Evolutionary conservation across 2,329 filamentous ascomycete genomes (phyloP).

Genomic region (Fusarium virguliforme): DNA sequence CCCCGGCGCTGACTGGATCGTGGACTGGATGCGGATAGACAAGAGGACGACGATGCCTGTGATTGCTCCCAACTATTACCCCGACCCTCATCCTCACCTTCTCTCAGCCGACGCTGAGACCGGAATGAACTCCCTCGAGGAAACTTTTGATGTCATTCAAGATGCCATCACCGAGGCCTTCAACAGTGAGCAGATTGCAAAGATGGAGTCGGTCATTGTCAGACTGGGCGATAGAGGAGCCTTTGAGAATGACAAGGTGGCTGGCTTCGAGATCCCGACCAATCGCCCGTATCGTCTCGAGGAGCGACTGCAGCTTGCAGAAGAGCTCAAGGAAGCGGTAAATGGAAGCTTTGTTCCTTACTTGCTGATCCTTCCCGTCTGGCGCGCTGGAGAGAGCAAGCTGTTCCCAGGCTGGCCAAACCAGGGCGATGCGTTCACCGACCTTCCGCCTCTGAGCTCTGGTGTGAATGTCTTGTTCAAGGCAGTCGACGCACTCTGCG

Average conservation of each 20-base stretch:
- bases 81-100: constrained; percentile 27
- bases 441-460: constrained; percentile 2
- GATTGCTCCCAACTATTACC: constrained; percentile 43
- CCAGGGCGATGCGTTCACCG: not conserved
- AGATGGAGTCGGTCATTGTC: constrained; percentile 20
- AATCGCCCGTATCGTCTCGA: not conserved
- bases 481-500: not conserved
- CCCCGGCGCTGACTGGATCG: constrained; percentile 33
- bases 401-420: not conserved
- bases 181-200: constrained; percentile 5
- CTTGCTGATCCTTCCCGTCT: not conserved
- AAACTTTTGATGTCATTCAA: constrained; percentile 5
- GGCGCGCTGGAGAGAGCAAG: constrained; percentile 2
- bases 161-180: constrained; percentile 25
- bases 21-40: constrained; percentile 22
- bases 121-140: not conserved
- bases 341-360: not conserved
- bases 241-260: not conserved
- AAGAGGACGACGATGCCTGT: constrained; percentile 17
- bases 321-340: not conserved
- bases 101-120: not conserved
- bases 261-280: not conserved
- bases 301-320: not conserved
- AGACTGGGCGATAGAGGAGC: not conserved
- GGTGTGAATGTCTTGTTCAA: not conserved